Conservation (phyloP, 257 asterid genomes). For the Solanum chilense region DNA sequence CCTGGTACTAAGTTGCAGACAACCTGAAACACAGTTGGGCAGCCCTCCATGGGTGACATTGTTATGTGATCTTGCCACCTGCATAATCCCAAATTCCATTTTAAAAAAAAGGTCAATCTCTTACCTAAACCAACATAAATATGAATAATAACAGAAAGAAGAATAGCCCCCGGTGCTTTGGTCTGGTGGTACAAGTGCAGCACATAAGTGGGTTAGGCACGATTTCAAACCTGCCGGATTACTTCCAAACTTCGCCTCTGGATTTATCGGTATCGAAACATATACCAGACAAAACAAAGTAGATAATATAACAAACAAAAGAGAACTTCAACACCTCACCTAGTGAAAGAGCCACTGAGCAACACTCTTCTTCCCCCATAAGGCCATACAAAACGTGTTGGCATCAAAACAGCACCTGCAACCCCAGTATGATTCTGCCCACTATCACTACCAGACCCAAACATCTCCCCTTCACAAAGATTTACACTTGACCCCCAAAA, state of each 20-base stretch:
- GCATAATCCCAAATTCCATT: conserved; percentile 7
- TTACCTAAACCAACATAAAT: neutral
- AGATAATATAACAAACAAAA: neutral
- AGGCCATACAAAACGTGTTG: conserved; percentile 67
- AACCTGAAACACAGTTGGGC: conserved; percentile 66
- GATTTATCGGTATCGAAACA: neutral
- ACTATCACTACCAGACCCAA: conserved; percentile 23
- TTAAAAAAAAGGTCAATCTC: neutral
- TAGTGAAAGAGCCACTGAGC: conserved; percentile 59
- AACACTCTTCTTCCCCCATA: conserved; percentile 60
- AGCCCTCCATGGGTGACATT: conserved; percentile 68
- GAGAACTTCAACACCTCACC: conserved; percentile 26
- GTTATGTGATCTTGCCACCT: conserved; percentile 56
- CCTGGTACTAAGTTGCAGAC: conserved; percentile 49
- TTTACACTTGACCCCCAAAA: neutral
- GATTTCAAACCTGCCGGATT: neutral
- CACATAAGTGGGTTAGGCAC: neutral
- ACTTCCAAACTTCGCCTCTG: neutral
- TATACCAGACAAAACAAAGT: neutral
- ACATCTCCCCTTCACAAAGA: conserved; percentile 25
- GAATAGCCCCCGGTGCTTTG: neutral
- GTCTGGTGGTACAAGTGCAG: neutral
- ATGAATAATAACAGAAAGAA: neutral
- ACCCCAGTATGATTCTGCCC: conserved; percentile 20
- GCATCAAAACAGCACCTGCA: conserved; percentile 28